Base-by-base conservation (phyloP, 164 flowering plant genomes). In the Vitis rupestris region DNA sequence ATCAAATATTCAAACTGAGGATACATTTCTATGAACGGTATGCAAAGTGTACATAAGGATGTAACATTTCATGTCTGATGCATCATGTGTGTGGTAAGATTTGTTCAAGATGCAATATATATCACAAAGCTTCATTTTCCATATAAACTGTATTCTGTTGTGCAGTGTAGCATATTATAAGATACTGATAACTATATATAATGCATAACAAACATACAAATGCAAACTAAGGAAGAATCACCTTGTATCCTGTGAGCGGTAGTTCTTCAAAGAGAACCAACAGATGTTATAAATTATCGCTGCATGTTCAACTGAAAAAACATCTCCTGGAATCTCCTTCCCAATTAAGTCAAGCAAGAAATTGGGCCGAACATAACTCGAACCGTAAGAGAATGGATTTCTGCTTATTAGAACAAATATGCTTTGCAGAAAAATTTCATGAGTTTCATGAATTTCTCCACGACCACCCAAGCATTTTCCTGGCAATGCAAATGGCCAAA, bases 261-360 rank as follows among this genome's bases (percentile, higher is more conserved):
- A 71, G 64, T 69, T 72, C 75, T 78, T 82, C 78, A 93, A 69
- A 50, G 80, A 76, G 68, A 86, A 81, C 88, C 87, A 85, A 77
- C 95, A 78, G 15, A 90, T 70, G 53, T 80, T 71, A 74, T 88
- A 90, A 48, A 96, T 76, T 44, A 90, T 15, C 15, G 73, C 59
- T 68, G 99, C 98, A 75, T 88, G 89, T 63, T 93, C 97, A 74
- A 84, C 50, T 31, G 82, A 78, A 60, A 93, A 84, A 3, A 78
- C 50, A 71, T 88, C 90, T 61, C 81, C 82, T 15, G 78, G 61
- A 10, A 75, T 72, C 67, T 85, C 83, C 75, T 82, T 80, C 50
- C 82, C 88, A 75, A 88, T 71, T 50, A 76, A 70, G 61, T 87
- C 86, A 72, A 89, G 80, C 69, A 81, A 75, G 27, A 51, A 44